Base-by-base conservation (phyloP, 192 early-diverging fungal species). In the Gryganskiella cystojenkinii region DNA sequence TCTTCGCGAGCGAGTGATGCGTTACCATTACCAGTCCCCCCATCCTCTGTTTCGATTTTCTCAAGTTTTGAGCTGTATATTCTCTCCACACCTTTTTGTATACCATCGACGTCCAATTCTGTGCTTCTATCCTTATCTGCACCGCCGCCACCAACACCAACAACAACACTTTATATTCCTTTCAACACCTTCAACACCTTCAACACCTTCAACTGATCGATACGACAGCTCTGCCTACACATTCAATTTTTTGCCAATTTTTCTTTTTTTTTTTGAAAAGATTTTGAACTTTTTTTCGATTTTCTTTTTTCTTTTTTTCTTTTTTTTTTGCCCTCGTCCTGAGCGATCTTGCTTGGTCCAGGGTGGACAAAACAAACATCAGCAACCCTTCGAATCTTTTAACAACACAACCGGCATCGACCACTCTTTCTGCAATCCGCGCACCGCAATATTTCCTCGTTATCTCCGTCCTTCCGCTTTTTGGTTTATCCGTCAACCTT, bases 1-100 rank as follows among this genome's bases (percentile, higher is more conserved):
- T 69, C 22, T 69, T 63, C 30, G 65, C 74, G 3, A 69, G 46
- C 40, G 74, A 78, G 61, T 78, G 57, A 53, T 61, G 44, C 46
- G 56, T 20, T 44, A 43, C 4, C 56, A 43, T 52, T 52, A 52
- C 56, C 58, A 51, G 3, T 52, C 52, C 25, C 45, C 28, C 45
- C 55, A 54, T 53, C 22, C 47, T 33, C 52, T 45, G 35, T 17
- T 22, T 24, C 30, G 25, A 52, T 19, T 10, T 8, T 37, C 44
- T 64, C 27, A 45, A 20, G 37, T 59, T 37, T 47, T 37, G 25
- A 24, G 59, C 22, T 53, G 62, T 53, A 51, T 53, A 53, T 64
- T 64, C 22, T 50, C 10, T 46, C 50, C n/a, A 28, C 54, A 20
- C 47, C 8, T 70, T 61, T 60, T 37, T 44, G 25, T 56, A 24